phyloP scores from a whole-genome alignment of 2,329 filamentous ascomycete genomes.

The Pestalotiopsis fici region DNA sequence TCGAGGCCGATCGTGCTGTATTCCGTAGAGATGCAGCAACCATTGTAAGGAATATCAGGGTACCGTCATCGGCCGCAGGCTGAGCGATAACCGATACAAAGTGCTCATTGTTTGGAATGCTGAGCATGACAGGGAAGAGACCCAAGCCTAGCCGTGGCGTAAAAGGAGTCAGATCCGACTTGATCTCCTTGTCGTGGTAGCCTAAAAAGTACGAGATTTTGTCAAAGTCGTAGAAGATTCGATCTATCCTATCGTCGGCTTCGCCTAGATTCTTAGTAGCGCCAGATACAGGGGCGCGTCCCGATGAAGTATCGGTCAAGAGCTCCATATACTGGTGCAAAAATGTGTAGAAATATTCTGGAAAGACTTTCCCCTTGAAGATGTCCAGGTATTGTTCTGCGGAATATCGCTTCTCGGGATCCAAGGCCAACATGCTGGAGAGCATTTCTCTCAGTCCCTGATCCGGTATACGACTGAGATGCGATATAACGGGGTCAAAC shows the following conservation, averaged over 20 bases:
- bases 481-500: slow-evolving; percentile 81
- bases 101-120: slow-evolving; percentile 83
- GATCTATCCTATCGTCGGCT: slow-evolving; percentile 90
- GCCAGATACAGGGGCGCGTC: slow-evolving; percentile 70
- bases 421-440: slow-evolving; percentile 92
- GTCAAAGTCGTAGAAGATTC: slow-evolving; percentile 92
- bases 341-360: slow-evolving; percentile 96
- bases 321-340: slow-evolving; percentile 97
- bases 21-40: slow-evolving; percentile 88
- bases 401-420: slow-evolving; percentile 88
- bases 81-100: slow-evolving; percentile 62
- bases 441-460: slow-evolving; percentile 86
- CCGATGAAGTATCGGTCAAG: slow-evolving; percentile 87
- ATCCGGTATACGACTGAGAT: slow-evolving; percentile 85
- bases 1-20: slow-evolving; percentile 84
- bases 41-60: slow-evolving; percentile 86
- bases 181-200: slow-evolving; percentile 56
- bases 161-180: slow-evolving; percentile 29
- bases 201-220: slow-evolving; percentile 96
- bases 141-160: slow-evolving; percentile 54
- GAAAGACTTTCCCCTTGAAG: slow-evolving; percentile 90
- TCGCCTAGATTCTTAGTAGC: slow-evolving; percentile 75
- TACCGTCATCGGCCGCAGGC: slow-evolving; percentile 78
- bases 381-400: slow-evolving; percentile 93
- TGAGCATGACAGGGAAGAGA: slow-evolving; percentile 79